phyloP scores from a whole-genome alignment of 1,139 yeast species.

The Yarrowia galli region DNA sequence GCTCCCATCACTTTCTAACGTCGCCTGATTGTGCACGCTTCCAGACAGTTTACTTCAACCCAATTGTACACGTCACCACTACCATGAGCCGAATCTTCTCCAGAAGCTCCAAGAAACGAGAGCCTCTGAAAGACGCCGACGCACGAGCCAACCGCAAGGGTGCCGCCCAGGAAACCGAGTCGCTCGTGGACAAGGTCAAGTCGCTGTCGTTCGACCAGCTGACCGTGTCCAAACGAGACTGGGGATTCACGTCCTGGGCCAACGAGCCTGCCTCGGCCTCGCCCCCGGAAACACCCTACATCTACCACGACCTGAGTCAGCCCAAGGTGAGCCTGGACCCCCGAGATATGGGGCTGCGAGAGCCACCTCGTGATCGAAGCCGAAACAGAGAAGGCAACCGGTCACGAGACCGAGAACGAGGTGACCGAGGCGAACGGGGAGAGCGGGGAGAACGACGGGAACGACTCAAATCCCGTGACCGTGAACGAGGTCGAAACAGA shows the following conservation, averaged over 20 bases:
- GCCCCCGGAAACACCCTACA: constrained; percentile 26
- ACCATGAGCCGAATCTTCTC: constrained; percentile 31
- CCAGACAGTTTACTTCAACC: too few species aligned
- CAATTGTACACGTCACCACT: not conserved
- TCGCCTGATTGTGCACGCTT: too few species aligned
- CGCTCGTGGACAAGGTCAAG: constrained; percentile 33
- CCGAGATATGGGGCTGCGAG: not conserved
- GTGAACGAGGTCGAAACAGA: constrained; percentile 4
- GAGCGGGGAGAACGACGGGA: constrained; percentile 3
- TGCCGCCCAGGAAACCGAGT: not conserved
- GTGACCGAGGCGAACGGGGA: not conserved
- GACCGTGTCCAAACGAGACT: constrained; percentile 21
- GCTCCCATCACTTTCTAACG: too few species aligned
- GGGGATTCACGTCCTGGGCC: constrained; percentile 27
- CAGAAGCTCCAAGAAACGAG: constrained; percentile 22
- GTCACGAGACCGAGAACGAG: not conserved
- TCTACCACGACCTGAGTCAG: constrained; percentile 22
- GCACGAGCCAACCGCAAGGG: constrained; percentile 19
- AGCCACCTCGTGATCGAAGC: constrained; percentile 4
- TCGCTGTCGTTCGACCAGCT: constrained; percentile 30
- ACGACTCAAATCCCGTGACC: constrained; percentile 13
- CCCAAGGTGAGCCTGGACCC: constrained; percentile 26
- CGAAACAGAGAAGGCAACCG: constrained; percentile 4
- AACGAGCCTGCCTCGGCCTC: constrained; percentile 29
- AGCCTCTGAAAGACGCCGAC: constrained; percentile 33